Evolutionary conservation across 148 eudicot species (phyloP), one percentile per base, ranked within the genome.

Genomic region (Euryodendron excelsum): DNA sequence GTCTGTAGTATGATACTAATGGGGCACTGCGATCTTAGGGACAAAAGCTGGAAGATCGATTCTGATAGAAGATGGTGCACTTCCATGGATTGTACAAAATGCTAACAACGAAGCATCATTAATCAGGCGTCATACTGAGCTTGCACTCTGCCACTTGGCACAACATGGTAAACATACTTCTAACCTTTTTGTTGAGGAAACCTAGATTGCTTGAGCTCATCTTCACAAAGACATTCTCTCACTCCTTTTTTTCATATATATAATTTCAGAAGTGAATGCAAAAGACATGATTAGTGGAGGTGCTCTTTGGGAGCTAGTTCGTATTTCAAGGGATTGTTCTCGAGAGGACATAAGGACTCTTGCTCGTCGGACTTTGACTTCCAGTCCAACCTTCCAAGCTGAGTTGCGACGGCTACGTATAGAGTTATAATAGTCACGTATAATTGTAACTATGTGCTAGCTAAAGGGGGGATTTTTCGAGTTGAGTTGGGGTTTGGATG

Each of bases 271-370:
- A 86, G 87, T 87, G 36, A 95, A 95, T 77, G 96, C 89, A 48
- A 89, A 85, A 81, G 97, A 95, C 72, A 82, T 95, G 97, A 93
- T 95, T 34, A 88, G 90, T 56, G 98, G 97, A 67, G 98, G 98
- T 23, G 98, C 98, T 73, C 92, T 95, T 1, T 95, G 98, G 98
- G 98, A 95, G 85, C 81, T 95, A 55, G 94, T 95, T 70, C 97
- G 98, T 53, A 93, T 95, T 34, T 90, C 97, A 12, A 88, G 96
- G 7, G 98, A 95, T 80, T 95, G 98, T 77, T 90, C 98, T 21
- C 87, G 98, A 39, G 98, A 95, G 53, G 97, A 95, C 85, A 95
- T 95, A 28, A 88, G 87, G 74, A 80, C 84, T 74, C 97, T 95
- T 71, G 97, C 98, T 67, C 91, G 85, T 77, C 88, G 88, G 58